phyloP scores from a whole-genome alignment of 352 stramenopile species.

The Pythium rhizo-oryzae region DNA sequence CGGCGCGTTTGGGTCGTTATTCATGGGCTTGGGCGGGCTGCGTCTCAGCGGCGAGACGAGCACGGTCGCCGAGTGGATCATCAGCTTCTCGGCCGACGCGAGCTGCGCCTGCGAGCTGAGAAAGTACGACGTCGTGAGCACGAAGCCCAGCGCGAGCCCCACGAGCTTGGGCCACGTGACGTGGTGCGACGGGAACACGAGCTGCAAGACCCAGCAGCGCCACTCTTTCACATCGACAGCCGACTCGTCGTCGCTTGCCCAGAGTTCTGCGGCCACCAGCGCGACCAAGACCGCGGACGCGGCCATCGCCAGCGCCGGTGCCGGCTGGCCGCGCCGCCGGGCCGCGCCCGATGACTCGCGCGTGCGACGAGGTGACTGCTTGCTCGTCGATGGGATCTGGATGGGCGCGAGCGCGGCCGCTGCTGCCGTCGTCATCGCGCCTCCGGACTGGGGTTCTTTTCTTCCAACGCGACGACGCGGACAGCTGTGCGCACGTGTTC shows the following conservation, averaged over 20 bases:
- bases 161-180: constrained; percentile 48
- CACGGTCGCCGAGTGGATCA: constrained; percentile 25
- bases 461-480: background rate
- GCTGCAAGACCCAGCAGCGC: constrained; percentile 29
- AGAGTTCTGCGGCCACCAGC: constrained; percentile 26
- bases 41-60: constrained; percentile 24
- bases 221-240: constrained; percentile 25
- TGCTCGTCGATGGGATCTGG: background rate
- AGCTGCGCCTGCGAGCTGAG: constrained; percentile 30
- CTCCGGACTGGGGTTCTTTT: background rate
- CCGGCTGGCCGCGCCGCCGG: background rate
- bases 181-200: constrained; percentile 53
- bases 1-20: constrained; percentile 6
- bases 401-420: constrained; percentile 9
- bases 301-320: constrained; percentile 16
- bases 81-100: constrained; percentile 24
- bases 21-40: constrained; percentile 8
- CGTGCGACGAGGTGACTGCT: background rate
- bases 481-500: no score
- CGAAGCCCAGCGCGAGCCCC: constrained; percentile 40
- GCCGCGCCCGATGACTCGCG: background rate
- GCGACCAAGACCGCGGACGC: constrained; percentile 25
- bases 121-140: constrained; percentile 47
- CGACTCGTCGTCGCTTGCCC: background rate
- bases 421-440: background rate